A percentile compares a stretch with the other conserved stretches of the same genome.
These are phyloP conservation scores for Alloascoidea africana DNA, from an alignment of 805 yeast species.

Conservation along the genomic window DNA sequence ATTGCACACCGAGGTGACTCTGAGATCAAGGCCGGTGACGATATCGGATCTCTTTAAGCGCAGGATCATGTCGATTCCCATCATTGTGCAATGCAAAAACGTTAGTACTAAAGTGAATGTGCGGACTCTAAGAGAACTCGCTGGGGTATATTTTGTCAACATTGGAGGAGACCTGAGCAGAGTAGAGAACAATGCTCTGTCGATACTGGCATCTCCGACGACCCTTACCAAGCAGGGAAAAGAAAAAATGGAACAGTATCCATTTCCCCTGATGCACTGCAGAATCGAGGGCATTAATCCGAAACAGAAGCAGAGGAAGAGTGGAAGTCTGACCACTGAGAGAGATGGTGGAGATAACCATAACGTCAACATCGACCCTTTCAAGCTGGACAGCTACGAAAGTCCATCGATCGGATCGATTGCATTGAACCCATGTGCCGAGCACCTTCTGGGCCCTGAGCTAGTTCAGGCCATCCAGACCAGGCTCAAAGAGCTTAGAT, in stretches of 20 bases:
- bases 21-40: too few relatives aligned
- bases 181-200: conserved; percentile 14
- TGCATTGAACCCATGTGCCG: conserved; percentile 21
- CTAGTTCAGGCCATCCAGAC: not conserved
- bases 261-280: conserved; percentile 29
- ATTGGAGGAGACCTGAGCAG: conserved; percentile 9
- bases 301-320: too few relatives aligned
- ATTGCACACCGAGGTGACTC: too few relatives aligned
- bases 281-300: conserved; percentile 22
- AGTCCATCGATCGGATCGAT: conserved; percentile 22
- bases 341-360: too few relatives aligned
- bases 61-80: conserved; percentile 8
- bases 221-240: conserved; percentile 32
- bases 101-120: conserved; percentile 28
- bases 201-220: conserved; percentile 31
- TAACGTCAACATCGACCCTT: too few relatives aligned
- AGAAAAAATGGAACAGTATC: conserved; percentile 26
- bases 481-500: too few relatives aligned
- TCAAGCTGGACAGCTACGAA: conserved; percentile 21
- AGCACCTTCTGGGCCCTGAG: not conserved
- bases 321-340: too few relatives aligned
- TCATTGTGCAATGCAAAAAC: conserved; percentile 43
- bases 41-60: conserved; percentile 13
- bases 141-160: conserved; percentile 32
- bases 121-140: conserved; percentile 31